Base-by-base conservation (phyloP, 768 basidiomycete species). In the Lenzites betulinus region DNA sequence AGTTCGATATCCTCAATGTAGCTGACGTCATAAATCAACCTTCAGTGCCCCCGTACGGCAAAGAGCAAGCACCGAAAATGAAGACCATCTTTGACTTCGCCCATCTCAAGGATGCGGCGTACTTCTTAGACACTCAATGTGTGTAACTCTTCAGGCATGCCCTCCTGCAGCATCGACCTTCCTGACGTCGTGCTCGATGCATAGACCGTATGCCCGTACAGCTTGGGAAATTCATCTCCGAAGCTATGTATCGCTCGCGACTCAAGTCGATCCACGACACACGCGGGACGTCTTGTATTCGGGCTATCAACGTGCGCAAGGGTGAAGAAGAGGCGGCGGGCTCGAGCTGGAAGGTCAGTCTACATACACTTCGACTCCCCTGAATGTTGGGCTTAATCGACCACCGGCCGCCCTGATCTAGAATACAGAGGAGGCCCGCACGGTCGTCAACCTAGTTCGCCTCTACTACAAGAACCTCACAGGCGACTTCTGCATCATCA, bases 401-500 rank as follows among this genome's bases (percentile, higher is more conserved):
- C 16, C 20, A 25, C 33, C 18, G 25, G 6, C 7, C 25, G n/a
- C 41, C 1, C 12, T 11, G 38, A 18, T 47, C 25, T 42, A 83
- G 82, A 83, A 83, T 58, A 22, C 23, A 0, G 69, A 67, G 46
- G 83, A 85, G 66, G 70, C 76, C 13, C 64, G 72, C 20, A 72
- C 71, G 0, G 70, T 83, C 28, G 74, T 78, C 2, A 66, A 79
- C 50, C 72, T 84, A 12, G 76, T 83, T 7, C 72, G 68, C 23
- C 66, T 71, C 16, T 82, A 81, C 64, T 81, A 79, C 61, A 63
- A 69, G 35, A 20, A 26, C 18, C 26, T 41, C n/a, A 23, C 64
- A 18, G 65, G 43, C 30, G 64, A 79, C 0, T 83, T 81, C 52
- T 78, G 79, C 48, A 66, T 84, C 54, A 81, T 84, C 47, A 83